Evolutionary conservation across 2,329 filamentous ascomycete genomes (phyloP).

Genomic region (Diaporthe longicolla): DNA sequence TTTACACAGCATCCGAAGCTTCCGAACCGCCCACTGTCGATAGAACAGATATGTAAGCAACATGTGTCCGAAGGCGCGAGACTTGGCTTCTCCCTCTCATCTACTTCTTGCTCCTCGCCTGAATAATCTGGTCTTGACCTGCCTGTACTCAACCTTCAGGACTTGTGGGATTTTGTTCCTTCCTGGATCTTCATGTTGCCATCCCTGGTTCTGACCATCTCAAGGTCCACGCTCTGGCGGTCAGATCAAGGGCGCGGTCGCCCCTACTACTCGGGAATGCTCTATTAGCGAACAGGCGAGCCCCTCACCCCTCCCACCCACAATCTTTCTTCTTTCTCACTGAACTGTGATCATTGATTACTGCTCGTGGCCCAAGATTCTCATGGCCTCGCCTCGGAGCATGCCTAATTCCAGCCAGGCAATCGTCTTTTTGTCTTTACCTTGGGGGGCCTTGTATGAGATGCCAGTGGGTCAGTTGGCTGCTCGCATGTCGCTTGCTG

Average conservation of each 20-base stretch:
- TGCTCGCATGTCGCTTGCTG: not conserved
- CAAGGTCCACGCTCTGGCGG: slow-evolving; percentile 3
- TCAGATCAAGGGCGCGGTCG: slow-evolving; percentile 22
- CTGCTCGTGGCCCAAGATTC: not conserved
- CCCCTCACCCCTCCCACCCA: not conserved
- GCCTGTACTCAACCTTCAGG: not conserved
- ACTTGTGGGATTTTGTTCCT: not conserved
- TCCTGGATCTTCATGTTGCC: not conserved
- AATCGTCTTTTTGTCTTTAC: not conserved
- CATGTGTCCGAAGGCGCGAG: slow-evolving; percentile 4
- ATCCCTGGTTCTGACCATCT: not conserved
- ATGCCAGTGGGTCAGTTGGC: not conserved
- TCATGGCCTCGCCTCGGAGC: not conserved
- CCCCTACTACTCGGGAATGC: not conserved
- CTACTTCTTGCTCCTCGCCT: not conserved
- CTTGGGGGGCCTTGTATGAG: not conserved
- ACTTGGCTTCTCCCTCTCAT: not conserved
- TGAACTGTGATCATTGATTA: slow-evolving; percentile 1
- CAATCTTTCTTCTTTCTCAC: too few relatives aligned
- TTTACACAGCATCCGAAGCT: slow-evolving; percentile 28
- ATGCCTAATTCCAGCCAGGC: not conserved
- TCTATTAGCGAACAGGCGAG: not conserved
- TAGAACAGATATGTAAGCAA: slow-evolving; percentile 27
- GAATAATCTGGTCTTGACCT: not conserved
- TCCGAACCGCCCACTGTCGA: slow-evolving; percentile 15